A percentile compares a stretch with the other conserved stretches of the same genome.
phyloP scores from a whole-genome alignment of 2,329 filamentous ascomycete genomes.

The Aspergillus jensenii region DNA sequence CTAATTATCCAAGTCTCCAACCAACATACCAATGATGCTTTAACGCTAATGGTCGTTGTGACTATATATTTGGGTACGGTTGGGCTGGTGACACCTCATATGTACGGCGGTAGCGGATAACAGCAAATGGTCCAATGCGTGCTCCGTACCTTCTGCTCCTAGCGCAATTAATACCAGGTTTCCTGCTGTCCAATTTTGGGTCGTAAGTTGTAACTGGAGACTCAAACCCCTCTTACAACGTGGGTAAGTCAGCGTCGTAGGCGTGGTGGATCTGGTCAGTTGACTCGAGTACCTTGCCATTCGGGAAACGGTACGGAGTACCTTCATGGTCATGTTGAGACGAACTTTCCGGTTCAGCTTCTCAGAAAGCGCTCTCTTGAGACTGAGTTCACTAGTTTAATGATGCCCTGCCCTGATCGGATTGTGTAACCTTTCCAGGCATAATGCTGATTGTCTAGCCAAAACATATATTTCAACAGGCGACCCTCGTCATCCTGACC shows the following conservation, averaged over 20 bases:
- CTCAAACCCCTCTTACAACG: not conserved
- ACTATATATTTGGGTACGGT: not conserved
- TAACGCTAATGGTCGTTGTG: not conserved
- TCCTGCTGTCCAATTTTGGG: not conserved
- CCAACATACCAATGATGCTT: not conserved
- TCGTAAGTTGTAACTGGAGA: not conserved
- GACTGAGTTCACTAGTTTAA: not conserved
- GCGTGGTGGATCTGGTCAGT: not conserved
- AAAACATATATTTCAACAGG: not conserved
- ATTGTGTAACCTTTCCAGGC: not conserved
- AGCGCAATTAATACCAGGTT: not conserved
- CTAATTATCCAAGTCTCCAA: not conserved
- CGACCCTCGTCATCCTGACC: not conserved
- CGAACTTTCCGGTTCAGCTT: not conserved
- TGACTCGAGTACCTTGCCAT: not conserved
- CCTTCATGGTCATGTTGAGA: not conserved
- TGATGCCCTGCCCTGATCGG: not conserved
- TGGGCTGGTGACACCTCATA: slow-evolving; percentile 5
- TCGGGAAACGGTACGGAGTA: not conserved
- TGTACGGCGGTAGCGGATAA: not conserved
- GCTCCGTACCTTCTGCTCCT: not conserved
- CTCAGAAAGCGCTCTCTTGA: not conserved
- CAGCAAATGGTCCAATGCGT: not conserved
- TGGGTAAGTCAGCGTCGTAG: not conserved
- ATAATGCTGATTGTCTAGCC: not conserved